These are phyloP conservation scores for Cerioporus squamosus DNA, from an alignment of 1,284 basidiomycete species.

Conservation along the genomic window DNA sequence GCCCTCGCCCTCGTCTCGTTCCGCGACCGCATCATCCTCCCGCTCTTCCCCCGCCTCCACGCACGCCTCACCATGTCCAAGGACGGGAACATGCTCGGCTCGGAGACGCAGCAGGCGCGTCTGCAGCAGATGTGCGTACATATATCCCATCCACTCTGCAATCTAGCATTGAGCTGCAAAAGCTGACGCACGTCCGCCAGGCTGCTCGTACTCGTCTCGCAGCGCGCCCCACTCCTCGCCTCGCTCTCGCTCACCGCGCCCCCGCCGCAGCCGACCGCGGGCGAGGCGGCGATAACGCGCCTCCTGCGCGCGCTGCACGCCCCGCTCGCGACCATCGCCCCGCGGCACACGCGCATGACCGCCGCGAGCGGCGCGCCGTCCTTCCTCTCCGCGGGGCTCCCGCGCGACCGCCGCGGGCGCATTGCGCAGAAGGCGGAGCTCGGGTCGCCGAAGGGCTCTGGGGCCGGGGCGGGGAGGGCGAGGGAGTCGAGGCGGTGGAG, in stretches of 20 bases:
- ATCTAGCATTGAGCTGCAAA: too few relatives aligned
- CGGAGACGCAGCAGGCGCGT: slow-evolving; percentile 58
- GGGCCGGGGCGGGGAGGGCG: not conserved
- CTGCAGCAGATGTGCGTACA: slow-evolving; percentile 73
- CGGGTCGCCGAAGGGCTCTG: not conserved
- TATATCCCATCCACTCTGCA: not conserved
- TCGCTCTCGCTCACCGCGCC: slow-evolving; percentile 57
- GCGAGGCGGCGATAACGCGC: slow-evolving; percentile 66
- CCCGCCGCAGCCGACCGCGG: slow-evolving; percentile 55
- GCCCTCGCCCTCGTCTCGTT: slow-evolving; percentile 80
- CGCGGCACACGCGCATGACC: slow-evolving; percentile 42
- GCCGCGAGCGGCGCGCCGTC: slow-evolving; percentile 53
- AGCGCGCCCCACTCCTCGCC: slow-evolving; percentile 53
- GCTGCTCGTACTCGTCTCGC: slow-evolving; percentile 78
- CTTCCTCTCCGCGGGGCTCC: slow-evolving; percentile 71
- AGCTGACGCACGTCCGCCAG: slow-evolving; percentile 46
- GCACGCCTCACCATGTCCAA: slow-evolving; percentile 53
- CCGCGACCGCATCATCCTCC: slow-evolving; percentile 78
- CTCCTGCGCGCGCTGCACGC: slow-evolving; percentile 57
- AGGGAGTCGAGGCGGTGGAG: not conserved
- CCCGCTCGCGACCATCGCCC: slow-evolving; percentile 14
- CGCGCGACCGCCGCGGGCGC: slow-evolving; percentile 76
- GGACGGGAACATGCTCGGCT: slow-evolving; percentile 55
- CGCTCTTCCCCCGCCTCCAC: slow-evolving; percentile 61
- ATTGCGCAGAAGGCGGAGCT: slow-evolving; percentile 57